Evolutionary conservation across 345 rosid species (phyloP), one percentile per base, ranked within the genome.

Genomic region (Citrus reticulata): DNA sequence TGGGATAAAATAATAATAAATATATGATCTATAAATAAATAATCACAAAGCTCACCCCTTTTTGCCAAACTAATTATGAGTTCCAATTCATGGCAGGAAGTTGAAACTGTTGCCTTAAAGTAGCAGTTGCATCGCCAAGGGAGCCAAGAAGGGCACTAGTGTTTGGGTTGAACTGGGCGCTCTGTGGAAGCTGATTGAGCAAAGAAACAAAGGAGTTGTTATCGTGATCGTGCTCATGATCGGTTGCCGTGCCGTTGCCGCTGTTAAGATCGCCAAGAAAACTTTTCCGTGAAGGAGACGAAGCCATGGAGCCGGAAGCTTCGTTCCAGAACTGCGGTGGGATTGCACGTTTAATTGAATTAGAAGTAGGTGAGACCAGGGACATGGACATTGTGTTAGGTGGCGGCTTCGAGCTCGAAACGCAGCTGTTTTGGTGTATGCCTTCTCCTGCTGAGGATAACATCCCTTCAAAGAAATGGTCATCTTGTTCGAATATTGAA

Each of bases 131-230:
- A 19, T 88, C 87, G 14, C 88, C 86, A 8, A 80, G 76, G 6
- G 89, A 68, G 1, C 83, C 75, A 24, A 86, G 80, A 64, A 88
- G 74, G 13, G 42, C 37, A 65, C 22, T 27, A 19, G 78, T 27
- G 65, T 73, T 75, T 6, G 83, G 77, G 30, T 82, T 83, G 27
- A 81, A 81, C 24, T 72, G 73, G 14, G 80, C 46, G 30, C 40
- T 59, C 46, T 75, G 88, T 11, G 88, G 90, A 69, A 85, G 70
- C 72, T 81, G 90, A 62, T 83, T 79, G 39, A 88, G 86, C 80
- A 88, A 57, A 37, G 91, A 86, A 67, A 84, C 86, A 30, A 86
- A 88, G 25, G 91, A 86, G 68, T 63, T 76, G 51, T 24, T 37
- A 46, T 46, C 17, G 51, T 46, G 51, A 46, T 42, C 51, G 2